Evolutionary conservation across 306 rosid species (phyloP).

Genomic region (Quercus mongolica): DNA sequence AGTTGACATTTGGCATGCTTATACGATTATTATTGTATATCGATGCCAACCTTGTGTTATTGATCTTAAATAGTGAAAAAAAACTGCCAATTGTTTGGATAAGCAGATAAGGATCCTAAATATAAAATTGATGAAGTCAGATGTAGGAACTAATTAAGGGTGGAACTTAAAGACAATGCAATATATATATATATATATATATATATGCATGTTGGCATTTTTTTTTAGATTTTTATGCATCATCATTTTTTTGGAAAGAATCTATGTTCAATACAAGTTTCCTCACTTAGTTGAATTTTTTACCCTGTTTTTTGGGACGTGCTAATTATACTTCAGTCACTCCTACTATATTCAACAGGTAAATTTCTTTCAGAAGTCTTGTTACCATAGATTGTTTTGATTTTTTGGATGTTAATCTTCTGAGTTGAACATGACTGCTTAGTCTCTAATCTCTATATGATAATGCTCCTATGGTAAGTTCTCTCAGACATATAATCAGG

Average conservation of each 20-base stretch:
- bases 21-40: neutral
- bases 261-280: neutral
- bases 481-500: neutral
- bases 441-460: neutral
- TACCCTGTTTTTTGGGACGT: neutral
- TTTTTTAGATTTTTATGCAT: neutral
- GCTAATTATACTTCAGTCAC: neutral
- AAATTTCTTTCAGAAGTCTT: neutral
- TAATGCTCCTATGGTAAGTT: neutral
- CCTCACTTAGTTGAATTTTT: neutral
- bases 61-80: neutral
- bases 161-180: conserved; percentile 5
- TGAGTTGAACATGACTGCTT: neutral
- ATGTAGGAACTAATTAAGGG: conserved; percentile 8
- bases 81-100: neutral
- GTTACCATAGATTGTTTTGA: neutral
- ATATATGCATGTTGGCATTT: neutral
- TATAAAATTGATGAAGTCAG: conserved; percentile 9
- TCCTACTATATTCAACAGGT: neutral
- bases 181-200: neutral
- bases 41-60: neutral
- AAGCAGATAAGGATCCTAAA: neutral
- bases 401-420: conserved; percentile 22
- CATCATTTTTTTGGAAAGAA: neutral
- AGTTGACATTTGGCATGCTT: neutral